These are phyloP conservation scores for Oenanthe javanica DNA, from an alignment of 140 eudicot species.

Conservation along the genomic window DNA sequence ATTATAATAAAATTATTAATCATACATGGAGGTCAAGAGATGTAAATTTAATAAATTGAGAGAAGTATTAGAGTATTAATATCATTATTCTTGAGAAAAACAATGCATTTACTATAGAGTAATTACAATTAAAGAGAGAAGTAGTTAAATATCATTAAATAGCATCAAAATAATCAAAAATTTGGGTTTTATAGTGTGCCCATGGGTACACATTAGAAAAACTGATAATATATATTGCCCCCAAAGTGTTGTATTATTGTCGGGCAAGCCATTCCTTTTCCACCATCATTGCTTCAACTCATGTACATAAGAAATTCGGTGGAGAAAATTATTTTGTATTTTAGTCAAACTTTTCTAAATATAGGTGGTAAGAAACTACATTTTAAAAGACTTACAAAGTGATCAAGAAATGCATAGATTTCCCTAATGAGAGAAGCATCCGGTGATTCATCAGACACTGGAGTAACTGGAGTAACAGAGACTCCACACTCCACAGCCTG, in stretches of 20 bases:
- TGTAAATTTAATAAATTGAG: too few relatives aligned
- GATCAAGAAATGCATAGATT: conserved; percentile 76
- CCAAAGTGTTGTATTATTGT: background rate
- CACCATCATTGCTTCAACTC: background rate
- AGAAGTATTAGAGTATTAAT: too few relatives aligned
- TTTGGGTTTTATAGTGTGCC: too few relatives aligned
- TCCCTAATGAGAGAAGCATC: conserved; percentile 63
- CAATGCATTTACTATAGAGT: too few relatives aligned
- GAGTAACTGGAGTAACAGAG: conserved; percentile 32
- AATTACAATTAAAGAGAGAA: too few relatives aligned
- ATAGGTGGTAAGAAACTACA: background rate
- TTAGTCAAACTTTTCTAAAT: background rate
- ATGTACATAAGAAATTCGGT: background rate
- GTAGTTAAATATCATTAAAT: too few relatives aligned
- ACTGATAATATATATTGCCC: background rate
- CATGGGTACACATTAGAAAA: too few relatives aligned
- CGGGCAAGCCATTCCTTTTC: too few relatives aligned
- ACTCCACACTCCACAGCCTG: conserved; percentile 58
- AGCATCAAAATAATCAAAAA: too few relatives aligned
- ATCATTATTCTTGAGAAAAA: too few relatives aligned
- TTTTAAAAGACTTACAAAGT: conserved; percentile 53
- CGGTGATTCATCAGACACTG: conserved; percentile 47
- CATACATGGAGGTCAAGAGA: too few relatives aligned
- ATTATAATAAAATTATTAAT: too few relatives aligned
- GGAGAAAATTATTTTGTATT: background rate